A percentile compares a stretch with the other conserved stretches of the same genome.
Evolutionary conservation across 495 filamentous ascomycete species (phyloP).

Genomic region (Bacidia rubella): DNA sequence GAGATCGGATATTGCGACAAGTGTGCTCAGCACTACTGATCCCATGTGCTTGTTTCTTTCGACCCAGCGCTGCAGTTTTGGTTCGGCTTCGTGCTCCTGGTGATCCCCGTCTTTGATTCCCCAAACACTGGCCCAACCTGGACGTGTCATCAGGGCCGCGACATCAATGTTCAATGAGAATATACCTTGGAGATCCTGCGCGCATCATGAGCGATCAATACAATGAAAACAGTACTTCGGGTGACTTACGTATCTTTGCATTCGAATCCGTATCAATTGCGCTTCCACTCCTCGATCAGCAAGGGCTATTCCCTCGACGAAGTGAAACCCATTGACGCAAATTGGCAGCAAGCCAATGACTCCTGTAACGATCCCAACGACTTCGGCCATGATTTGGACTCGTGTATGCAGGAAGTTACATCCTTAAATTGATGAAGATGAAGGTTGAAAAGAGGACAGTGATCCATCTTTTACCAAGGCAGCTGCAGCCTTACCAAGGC

Average conservation of each 20-base stretch:
- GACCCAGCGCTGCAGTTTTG: slow-evolving; percentile 3
- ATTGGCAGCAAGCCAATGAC: not conserved
- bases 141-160: too few relatives aligned
- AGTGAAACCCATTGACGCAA: not conserved
- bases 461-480: not conserved
- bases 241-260: not conserved
- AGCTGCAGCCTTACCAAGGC: not conserved
- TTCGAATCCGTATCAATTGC: not conserved
- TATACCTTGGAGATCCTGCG: too few relatives aligned
- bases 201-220: too few relatives aligned
- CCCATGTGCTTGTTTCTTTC: slow-evolving; percentile 1
- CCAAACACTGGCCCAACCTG: not conserved
- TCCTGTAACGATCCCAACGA: slow-evolving; percentile 1
- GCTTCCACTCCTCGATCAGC: not conserved
- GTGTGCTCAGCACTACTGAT: not conserved
- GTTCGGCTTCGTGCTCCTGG: not conserved
- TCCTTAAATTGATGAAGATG: not conserved
- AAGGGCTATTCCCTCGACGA: not conserved
- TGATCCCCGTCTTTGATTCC: not conserved
- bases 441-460: not conserved
- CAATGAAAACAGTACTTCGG: too few relatives aligned
- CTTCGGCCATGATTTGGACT: not conserved
- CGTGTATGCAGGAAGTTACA: not conserved
- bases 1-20: not conserved
- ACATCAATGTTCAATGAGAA: too few relatives aligned